Evolutionary conservation across 805 yeast genomes (phyloP), one percentile per base, ranked within the genome.

Genomic region (Candida jianshihensis): DNA sequence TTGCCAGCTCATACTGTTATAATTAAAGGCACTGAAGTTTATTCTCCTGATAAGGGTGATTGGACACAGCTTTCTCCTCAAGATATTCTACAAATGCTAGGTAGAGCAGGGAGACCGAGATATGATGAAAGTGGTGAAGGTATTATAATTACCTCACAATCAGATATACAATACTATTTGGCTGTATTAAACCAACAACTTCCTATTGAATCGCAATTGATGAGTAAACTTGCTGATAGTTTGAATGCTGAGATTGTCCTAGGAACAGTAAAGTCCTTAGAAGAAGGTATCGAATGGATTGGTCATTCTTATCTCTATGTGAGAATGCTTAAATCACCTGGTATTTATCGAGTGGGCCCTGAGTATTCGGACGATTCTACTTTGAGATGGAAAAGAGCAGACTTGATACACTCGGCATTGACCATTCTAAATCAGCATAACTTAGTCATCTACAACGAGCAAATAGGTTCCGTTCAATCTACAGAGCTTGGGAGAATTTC

Each of bases 81-180:
- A 51, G 97, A 92, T 60, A 81, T 90, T 26, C 59, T 90, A 9
- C 98, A 90, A 61, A 90, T 90, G 97, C 67, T 90, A n/a, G 97
- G 97, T 26, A 76, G 97, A 64, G 97, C 97, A 15, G 97, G 97
- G 48, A 73, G 98, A 59, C 98, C 98, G 0, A 70, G 96, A 36
- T 92, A 82, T 60, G 98, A 90, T 57, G 77, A 78, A 14, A 75
- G 78, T 50, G 98, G 98, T 50, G 95, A 86, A 48, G 98, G 97
- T 63, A 78, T 90, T 4, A 85, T 90, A 22, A 86, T 90, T 33
- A 92, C 97, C 0, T 71, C 89, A 0, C 92, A 85, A 40, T 78
- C 79, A 16, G 95, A 88, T 49, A 70, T 90, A 14, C 90, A 85
- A 45, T 89, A 87, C 54, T 90, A 88, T 52, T 67, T 92, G 49